Percentiles rank a stretch among this genome's conserved stretches.
Evolutionary conservation across 495 filamentous ascomycete species (phyloP).

Genomic region (Penicillium arizonense): DNA sequence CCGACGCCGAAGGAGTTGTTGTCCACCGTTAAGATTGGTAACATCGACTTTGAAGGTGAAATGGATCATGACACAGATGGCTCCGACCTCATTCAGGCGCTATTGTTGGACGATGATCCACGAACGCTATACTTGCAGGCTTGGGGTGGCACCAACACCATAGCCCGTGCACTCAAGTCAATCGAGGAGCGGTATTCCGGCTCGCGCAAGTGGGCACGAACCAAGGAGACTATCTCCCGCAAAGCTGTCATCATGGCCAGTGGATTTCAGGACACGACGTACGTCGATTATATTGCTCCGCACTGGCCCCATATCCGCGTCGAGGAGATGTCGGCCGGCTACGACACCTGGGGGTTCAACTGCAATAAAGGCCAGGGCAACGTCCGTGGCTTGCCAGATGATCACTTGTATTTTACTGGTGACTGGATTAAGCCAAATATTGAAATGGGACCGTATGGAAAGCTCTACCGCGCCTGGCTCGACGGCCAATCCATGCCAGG

Average conservation of each 20-base stretch:
- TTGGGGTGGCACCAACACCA: slow-evolving; percentile 43
- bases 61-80: slow-evolving; percentile 9
- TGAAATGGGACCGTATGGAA: slow-evolving; percentile 37
- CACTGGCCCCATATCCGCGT: slow-evolving; percentile 36
- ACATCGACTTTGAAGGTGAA: slow-evolving; percentile 14
- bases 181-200: slow-evolving; percentile 20
- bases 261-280: slow-evolving; percentile 38
- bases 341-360: slow-evolving; percentile 33
- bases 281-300: slow-evolving; percentile 37
- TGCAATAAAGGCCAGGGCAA: slow-evolving; percentile 9
- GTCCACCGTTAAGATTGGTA: slow-evolving; percentile 10
- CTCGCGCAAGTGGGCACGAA: slow-evolving; percentile 6
- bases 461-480: slow-evolving; percentile 28
- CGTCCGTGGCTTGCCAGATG: slow-evolving; percentile 30
- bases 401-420: slow-evolving; percentile 35
- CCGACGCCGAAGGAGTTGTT: slow-evolving; percentile 8
- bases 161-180: slow-evolving; percentile 34
- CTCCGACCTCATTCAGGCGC: slow-evolving; percentile 1
- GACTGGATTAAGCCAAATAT: slow-evolving; percentile 39
- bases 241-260: slow-evolving; percentile 15
- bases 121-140: slow-evolving; percentile 11
- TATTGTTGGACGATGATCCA: slow-evolving; percentile 9
- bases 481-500: slow-evolving; percentile 17
- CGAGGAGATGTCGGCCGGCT: slow-evolving; percentile 13
- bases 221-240: slow-evolving; percentile 32